Evolutionary conservation across 2,329 filamentous ascomycete genomes (phyloP).

Genomic region (Fusarium sp.): DNA sequence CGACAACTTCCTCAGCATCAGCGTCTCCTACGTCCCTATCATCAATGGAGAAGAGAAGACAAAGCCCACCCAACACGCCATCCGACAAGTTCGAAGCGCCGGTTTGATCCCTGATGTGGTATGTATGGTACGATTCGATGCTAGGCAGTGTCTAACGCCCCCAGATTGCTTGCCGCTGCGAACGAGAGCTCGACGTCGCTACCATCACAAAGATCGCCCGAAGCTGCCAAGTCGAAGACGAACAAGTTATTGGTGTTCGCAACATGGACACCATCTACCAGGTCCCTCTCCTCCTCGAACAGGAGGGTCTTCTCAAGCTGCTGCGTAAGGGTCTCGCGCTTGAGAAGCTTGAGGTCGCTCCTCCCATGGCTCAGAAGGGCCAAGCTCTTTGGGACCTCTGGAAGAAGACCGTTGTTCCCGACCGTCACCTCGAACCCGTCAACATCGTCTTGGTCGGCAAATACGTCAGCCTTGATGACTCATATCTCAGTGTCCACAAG

Average conservation of each 20-base stretch:
- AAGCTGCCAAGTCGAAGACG: slow-evolving; percentile 86
- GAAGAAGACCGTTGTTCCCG: slow-evolving; percentile 76
- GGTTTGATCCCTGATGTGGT: slow-evolving; percentile 80
- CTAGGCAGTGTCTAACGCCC: slow-evolving; percentile 3
- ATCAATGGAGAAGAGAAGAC: slow-evolving; percentile 84
- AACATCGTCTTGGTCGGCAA: slow-evolving; percentile 92
- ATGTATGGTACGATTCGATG: slow-evolving; percentile 39
- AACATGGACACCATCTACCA: slow-evolving; percentile 94
- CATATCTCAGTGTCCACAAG: slow-evolving; percentile 86
- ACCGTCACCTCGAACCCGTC: slow-evolving; percentile 75
- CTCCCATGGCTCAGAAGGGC: slow-evolving; percentile 71
- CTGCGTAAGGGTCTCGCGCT: slow-evolving; percentile 76
- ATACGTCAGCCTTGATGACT: slow-evolving; percentile 86
- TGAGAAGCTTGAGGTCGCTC: slow-evolving; percentile 65
- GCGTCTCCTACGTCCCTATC: slow-evolving; percentile 89
- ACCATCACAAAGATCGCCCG: slow-evolving; percentile 90
- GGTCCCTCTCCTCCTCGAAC: slow-evolving; percentile 89
- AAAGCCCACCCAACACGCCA: slow-evolving; percentile 94
- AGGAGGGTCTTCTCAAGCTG: slow-evolving; percentile 80
- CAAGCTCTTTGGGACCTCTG: slow-evolving; percentile 81
- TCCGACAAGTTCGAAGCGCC: slow-evolving; percentile 84
- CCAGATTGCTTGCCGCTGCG: slow-evolving; percentile 92
- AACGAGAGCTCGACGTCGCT: slow-evolving; percentile 76
- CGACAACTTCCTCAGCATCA: slow-evolving; percentile 88
- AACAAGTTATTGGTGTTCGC: slow-evolving; percentile 90